Evolutionary conservation across 192 early-diverging fungal species (phyloP).

Genomic region (Borealophlyctis nickersoniae): DNA sequence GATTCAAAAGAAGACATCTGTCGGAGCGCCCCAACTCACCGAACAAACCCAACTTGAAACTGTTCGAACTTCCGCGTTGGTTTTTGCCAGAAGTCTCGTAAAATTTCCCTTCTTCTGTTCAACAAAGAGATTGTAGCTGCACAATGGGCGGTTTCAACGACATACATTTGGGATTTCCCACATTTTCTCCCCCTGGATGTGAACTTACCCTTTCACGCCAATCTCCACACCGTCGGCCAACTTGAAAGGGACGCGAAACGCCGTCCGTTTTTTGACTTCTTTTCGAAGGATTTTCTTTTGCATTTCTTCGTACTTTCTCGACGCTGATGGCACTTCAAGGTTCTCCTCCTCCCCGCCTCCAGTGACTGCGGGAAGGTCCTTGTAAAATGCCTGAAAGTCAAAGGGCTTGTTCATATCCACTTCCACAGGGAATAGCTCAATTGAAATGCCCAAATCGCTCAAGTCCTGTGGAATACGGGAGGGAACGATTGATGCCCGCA

Average conservation of each 20-base stretch:
- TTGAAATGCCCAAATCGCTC: conserved; percentile 51
- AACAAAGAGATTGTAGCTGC: conserved; percentile 56
- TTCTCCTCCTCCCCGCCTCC: conserved; percentile 21
- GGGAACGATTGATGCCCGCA: not conserved
- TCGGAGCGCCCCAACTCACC: conserved; percentile 34
- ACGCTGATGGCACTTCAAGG: conserved; percentile 14
- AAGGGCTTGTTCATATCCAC: conserved; percentile 42
- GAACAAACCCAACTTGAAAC: conserved; percentile 61
- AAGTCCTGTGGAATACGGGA: conserved; percentile 49
- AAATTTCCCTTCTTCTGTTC: conserved; percentile 46
- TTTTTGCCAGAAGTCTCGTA: conserved; percentile 47
- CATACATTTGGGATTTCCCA: not conserved
- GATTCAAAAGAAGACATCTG: conserved; percentile 3
- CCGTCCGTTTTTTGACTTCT: conserved; percentile 60
- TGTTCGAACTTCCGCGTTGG: conserved; percentile 53
- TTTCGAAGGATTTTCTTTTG: conserved; percentile 51
- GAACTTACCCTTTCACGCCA: conserved; percentile 61
- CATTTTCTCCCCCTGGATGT: conserved; percentile 6
- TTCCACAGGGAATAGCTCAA: conserved; percentile 64
- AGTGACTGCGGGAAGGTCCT: conserved; percentile 12
- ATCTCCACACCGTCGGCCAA: conserved; percentile 61
- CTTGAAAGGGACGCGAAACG: conserved; percentile 60
- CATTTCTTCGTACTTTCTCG: conserved; percentile 47
- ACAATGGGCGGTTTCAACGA: not conserved
- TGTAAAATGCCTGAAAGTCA: conserved; percentile 56